These are phyloP conservation scores for Lepidium sativum DNA, from an alignment of 345 rosid genomes.

Conservation along the genomic window DNA sequence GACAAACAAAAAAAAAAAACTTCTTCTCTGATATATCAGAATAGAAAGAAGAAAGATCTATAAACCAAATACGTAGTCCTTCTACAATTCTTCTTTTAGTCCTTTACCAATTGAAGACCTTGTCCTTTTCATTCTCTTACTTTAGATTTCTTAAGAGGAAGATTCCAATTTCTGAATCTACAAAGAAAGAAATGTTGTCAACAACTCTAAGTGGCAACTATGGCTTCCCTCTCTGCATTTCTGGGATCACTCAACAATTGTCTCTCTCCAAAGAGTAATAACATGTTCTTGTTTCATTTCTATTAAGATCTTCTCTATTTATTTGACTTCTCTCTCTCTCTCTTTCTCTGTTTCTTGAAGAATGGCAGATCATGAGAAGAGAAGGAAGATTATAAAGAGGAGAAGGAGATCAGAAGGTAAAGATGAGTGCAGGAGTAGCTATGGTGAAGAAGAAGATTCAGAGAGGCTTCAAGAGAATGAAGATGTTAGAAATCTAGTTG, in stretches of 20 bases:
- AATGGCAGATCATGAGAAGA: constrained; percentile 50
- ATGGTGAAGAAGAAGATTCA: constrained; percentile 17
- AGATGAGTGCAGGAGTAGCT: neutral
- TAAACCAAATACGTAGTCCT: constrained; percentile 4
- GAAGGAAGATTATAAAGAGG: constrained; percentile 41
- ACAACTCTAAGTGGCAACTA: constrained; percentile 37
- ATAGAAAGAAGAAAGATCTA: neutral
- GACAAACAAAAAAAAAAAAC: neutral
- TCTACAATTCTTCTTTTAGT: constrained; percentile 8
- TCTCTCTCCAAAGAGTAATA: constrained; percentile 37
- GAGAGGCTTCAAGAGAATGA: constrained; percentile 17
- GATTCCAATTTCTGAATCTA: constrained; percentile 1
- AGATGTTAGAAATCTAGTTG: constrained; percentile 28
- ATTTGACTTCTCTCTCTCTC: neutral
- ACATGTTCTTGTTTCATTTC: neutral
- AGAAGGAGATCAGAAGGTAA: constrained; percentile 32
- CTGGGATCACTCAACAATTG: constrained; percentile 33
- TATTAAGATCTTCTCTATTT: neutral
- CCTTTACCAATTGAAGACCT: constrained; percentile 10
- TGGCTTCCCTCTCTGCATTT: constrained; percentile 48
- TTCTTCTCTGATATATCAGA: neutral
- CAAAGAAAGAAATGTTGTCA: constrained; percentile 29
- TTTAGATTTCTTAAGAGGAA: neutral
- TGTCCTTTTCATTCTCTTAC: neutral
- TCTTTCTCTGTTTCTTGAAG: constrained; percentile 19